phyloP scores from a whole-genome alignment of 164 flowering plant species.

The Vitis vinifera region ASM3070453v1 NC_081811.1:27007501-27008000 shows the following conservation, averaged over 20 bases:
- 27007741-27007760: not conserved
- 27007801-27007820: constrained; percentile 74
- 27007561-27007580: no score
- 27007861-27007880: constrained; percentile 78
- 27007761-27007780: not conserved
- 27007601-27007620: no score
- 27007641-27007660: no score
- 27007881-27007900: constrained; percentile 56
- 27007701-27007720: no score
- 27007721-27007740: not conserved
- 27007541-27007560: no score
- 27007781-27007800: constrained; percentile 80
- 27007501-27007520: no score
- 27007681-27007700: no score
- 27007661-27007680: no score
- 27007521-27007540: no score
- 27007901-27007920: constrained; percentile 39
- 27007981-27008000: not conserved
- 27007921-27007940: not conserved
- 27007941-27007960: not conserved
- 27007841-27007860: constrained; percentile 77
- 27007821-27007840: constrained; percentile 82
- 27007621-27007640: no score
- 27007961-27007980: not conserved
- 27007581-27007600: no score